These are phyloP conservation scores for Arthrobotrys megalospora DNA, from an alignment of 2,329 filamentous ascomycete species.

Conservation along the genomic window DNA sequence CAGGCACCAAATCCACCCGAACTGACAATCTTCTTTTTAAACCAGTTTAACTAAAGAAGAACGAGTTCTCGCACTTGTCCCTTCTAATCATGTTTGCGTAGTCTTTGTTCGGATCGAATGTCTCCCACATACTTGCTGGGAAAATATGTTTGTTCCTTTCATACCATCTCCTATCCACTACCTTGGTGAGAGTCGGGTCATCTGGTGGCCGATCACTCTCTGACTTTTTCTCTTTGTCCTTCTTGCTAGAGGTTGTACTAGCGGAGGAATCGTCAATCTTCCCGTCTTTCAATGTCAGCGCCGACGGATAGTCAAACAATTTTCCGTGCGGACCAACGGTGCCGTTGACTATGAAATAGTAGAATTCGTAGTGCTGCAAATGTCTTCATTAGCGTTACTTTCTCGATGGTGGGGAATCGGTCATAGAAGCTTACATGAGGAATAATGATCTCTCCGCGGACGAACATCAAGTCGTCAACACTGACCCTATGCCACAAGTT, in stretches of 20 bases:
- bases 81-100: slow-evolving; percentile 83
- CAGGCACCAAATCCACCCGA: neutral
- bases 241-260: neutral
- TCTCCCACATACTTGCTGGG: slow-evolving; percentile 93
- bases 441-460: slow-evolving; percentile 90
- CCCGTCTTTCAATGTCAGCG: slow-evolving; percentile 59
- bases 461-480: slow-evolving; percentile 95
- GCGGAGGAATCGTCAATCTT: slow-evolving; percentile 48
- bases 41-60: slow-evolving; percentile 79
- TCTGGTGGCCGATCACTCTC: slow-evolving; percentile 79
- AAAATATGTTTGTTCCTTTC: slow-evolving; percentile 98
- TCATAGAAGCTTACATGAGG: slow-evolving; percentile 80
- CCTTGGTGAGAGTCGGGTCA: slow-evolving; percentile 87
- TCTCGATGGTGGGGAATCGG: neutral
- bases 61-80: slow-evolving; percentile 90
- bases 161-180: slow-evolving; percentile 97
- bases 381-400: neutral
- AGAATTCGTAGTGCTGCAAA: slow-evolving; percentile 91
- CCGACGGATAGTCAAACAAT: slow-evolving; percentile 79
- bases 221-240: slow-evolving; percentile 69
- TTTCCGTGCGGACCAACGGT: slow-evolving; percentile 79
- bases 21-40: neutral
- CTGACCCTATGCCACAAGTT: slow-evolving; percentile 92
- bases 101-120: slow-evolving; percentile 91
- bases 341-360: slow-evolving; percentile 95